A percentile compares a stretch with the other conserved stretches of the same genome.
phyloP scores from a whole-genome alignment of 805 yeast species.

The Saccharomycopsis javanensis region DNA sequence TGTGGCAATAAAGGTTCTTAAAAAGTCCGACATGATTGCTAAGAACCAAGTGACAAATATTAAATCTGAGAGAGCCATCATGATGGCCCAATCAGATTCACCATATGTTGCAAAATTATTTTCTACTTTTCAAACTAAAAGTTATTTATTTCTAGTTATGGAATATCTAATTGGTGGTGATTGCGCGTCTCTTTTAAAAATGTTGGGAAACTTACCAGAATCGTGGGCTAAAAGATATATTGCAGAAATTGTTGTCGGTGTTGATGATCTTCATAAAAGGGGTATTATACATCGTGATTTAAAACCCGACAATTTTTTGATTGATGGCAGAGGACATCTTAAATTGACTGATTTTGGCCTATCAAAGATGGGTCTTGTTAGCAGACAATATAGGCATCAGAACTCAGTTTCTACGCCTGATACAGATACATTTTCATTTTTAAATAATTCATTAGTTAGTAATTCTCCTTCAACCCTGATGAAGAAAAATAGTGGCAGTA shows the following conservation, averaged over 20 bases:
- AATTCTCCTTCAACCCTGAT: background rate
- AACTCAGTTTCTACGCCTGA: slow-evolving; percentile 23
- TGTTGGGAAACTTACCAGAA: slow-evolving; percentile 74
- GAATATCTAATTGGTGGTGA: slow-evolving; percentile 96
- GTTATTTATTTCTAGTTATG: slow-evolving; percentile 87
- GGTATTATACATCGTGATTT: slow-evolving; percentile 93
- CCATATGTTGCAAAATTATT: slow-evolving; percentile 87
- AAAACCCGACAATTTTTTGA: slow-evolving; percentile 87
- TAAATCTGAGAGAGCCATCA: slow-evolving; percentile 90
- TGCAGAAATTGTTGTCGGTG: slow-evolving; percentile 86
- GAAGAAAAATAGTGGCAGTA: slow-evolving; percentile 6
- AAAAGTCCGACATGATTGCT: slow-evolving; percentile 91
- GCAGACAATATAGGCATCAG: slow-evolving; percentile 45
- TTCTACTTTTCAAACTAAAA: slow-evolving; percentile 81
- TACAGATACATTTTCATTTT: slow-evolving; percentile 10
- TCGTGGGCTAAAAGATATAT: slow-evolving; percentile 80
- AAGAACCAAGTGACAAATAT: slow-evolving; percentile 95
- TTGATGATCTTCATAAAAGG: slow-evolving; percentile 75
- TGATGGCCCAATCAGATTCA: slow-evolving; percentile 92
- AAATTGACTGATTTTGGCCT: slow-evolving; percentile 94
- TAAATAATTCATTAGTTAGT: background rate
- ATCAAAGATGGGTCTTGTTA: slow-evolving; percentile 78
- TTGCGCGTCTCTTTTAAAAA: slow-evolving; percentile 73
- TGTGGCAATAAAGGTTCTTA: slow-evolving; percentile 86
- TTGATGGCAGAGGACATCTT: slow-evolving; percentile 79